A percentile compares a stretch with the other conserved stretches of the same genome.
Evolutionary conservation across 805 yeast species (phyloP).

Genomic region (Monosporozyma yasuniensis): DNA sequence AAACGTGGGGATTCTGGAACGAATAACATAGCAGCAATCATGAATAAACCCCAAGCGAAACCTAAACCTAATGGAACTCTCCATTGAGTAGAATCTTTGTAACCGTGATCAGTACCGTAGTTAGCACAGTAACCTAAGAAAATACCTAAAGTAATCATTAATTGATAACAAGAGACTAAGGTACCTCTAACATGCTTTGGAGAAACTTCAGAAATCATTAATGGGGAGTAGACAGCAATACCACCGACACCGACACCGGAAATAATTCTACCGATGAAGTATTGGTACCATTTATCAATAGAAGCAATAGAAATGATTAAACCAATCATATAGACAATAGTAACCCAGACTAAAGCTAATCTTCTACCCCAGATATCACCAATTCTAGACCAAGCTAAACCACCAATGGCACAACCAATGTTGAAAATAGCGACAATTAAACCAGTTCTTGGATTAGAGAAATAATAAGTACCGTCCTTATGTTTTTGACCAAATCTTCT

Average conservation of each 20-base stretch:
- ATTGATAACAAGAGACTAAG: slow-evolving; percentile 59
- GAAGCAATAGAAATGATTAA: slow-evolving; percentile 54
- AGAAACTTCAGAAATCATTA: slow-evolving; percentile 61
- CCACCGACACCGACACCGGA: slow-evolving; percentile 76
- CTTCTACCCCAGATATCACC: slow-evolving; percentile 64
- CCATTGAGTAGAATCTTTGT: slow-evolving; percentile 66
- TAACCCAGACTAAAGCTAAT: slow-evolving; percentile 30
- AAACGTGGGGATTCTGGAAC: slow-evolving; percentile 73
- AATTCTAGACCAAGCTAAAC: slow-evolving; percentile 46
- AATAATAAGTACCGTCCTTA: slow-evolving; percentile 35
- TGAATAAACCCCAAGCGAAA: slow-evolving; percentile 38
- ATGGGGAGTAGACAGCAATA: slow-evolving; percentile 65
- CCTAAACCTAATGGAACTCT: slow-evolving; percentile 60
- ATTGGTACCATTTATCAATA: slow-evolving; percentile 55
- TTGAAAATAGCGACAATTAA: slow-evolving; percentile 53
- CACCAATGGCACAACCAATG: slow-evolving; percentile 70
- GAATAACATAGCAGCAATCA: slow-evolving; percentile 34
- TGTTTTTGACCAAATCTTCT: slow-evolving; percentile 46
- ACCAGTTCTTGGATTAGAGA: slow-evolving; percentile 49
- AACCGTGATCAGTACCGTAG: slow-evolving; percentile 48
- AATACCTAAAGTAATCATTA: slow-evolving; percentile 63
- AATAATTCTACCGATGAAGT: slow-evolving; percentile 55
- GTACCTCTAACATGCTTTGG: slow-evolving; percentile 69
- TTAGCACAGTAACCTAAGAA: slow-evolving; percentile 69
- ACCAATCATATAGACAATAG: slow-evolving; percentile 51